Percentiles rank a stretch among this genome's conserved stretches.
These are phyloP conservation scores for Leucosporidium scottii DNA, from an alignment of 768 basidiomycete species.

Conservation along the genomic window DNA sequence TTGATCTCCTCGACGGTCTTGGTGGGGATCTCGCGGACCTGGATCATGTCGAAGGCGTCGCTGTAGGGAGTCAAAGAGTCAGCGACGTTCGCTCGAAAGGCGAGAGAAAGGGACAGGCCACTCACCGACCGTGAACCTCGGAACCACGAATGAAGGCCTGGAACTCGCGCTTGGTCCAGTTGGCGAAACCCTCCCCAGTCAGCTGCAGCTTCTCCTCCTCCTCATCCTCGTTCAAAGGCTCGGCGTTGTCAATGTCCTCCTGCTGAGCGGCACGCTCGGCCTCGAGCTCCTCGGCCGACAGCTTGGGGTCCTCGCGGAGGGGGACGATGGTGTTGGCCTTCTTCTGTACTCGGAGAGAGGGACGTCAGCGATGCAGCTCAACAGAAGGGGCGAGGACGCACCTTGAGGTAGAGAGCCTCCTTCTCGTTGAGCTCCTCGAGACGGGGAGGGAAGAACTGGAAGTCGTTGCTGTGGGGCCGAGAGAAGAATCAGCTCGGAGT, in stretches of 20 bases:
- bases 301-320: slow-evolving; percentile 60
- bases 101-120: background rate
- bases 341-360: slow-evolving; percentile 35
- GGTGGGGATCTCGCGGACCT: slow-evolving; percentile 65
- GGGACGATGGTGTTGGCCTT: slow-evolving; percentile 44
- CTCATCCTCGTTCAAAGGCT: slow-evolving; percentile 84
- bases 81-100: slow-evolving; percentile 51
- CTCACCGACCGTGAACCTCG: slow-evolving; percentile 58
- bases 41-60: slow-evolving; percentile 49
- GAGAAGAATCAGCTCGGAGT: slow-evolving; percentile 2
- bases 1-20: slow-evolving; percentile 72
- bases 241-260: slow-evolving; percentile 80
- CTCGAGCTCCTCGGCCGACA: slow-evolving; percentile 76
- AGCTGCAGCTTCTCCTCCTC: slow-evolving; percentile 69
- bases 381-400: slow-evolving; percentile 36
- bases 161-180: slow-evolving; percentile 90
- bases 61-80: slow-evolving; percentile 35
- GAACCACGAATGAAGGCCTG: slow-evolving; percentile 76
- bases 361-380: slow-evolving; percentile 26
- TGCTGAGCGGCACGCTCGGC: slow-evolving; percentile 71
- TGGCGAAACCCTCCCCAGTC: slow-evolving; percentile 69
- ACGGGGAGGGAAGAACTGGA: slow-evolving; percentile 87
- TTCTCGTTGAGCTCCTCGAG: slow-evolving; percentile 75
- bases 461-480: slow-evolving; percentile 62
- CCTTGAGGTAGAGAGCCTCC: slow-evolving; percentile 75